Base-by-base conservation (phyloP, 768 basidiomycete species). In the Daedaleopsis nitida region DNA sequence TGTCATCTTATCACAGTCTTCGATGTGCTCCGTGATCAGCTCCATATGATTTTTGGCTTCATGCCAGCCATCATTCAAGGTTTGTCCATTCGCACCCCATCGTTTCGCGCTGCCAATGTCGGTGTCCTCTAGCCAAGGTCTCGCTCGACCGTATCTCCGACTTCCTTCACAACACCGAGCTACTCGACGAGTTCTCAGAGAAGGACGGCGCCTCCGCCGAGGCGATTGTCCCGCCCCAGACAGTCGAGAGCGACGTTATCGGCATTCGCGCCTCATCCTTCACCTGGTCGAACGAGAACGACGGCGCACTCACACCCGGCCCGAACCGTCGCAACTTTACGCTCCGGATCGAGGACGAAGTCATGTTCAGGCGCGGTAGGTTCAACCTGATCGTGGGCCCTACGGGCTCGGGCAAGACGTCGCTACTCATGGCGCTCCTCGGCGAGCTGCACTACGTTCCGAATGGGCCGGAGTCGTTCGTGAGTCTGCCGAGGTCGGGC, bases 401-500 rank as follows among this genome's bases (percentile, higher is more conserved):
- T 10, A 86, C 86, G 50, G 78, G 78, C 2, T 73, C 75, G 5
- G 87, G 86, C 7, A 89, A 88, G 73, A 87, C 87, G 0, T 86
- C 84, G 0, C 68, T 87, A 37, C 75, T 87, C 21, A 86, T 88
- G 85, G 86, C 87, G 1, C 71, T 87, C 43, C 77, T 86, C 12
- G 80, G 70, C 34, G 71, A 72, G 72, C 84, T 91, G 85, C 86
- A 89, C 69, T 86, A 84, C 67, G 72, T 80, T 11, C 82, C 80
- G 1, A 75, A 76, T 16, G 70, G 75, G 13, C 76, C 83, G 3
- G 80, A 83, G 37, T 86, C 89, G 0, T 88, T 83, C 80, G 91
- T 82, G 70, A 86, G 83, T 64, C 81, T 95, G 8, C 92, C 93
- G 32, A 79, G 91, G 1, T 75, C 75, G 1, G 80, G 79, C 1